Evolutionary conservation across 805 yeast species (phyloP), one percentile per base, ranked within the genome.

Genomic region (Huiozyma sinensis): DNA sequence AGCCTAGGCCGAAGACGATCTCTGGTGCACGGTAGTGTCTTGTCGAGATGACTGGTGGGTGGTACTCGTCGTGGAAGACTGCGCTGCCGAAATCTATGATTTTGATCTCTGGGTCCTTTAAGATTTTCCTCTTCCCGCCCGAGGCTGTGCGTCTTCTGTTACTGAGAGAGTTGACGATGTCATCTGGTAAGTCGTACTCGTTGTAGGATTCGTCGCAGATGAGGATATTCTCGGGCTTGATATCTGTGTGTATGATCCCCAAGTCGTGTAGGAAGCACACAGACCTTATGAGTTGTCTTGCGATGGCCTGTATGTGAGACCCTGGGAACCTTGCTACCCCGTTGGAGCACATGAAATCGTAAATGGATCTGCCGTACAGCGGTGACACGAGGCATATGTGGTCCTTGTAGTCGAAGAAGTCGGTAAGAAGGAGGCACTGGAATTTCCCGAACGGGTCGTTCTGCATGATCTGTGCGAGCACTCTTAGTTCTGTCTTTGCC

Each of bases 61-160:
- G 99, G 60, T 84, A 88, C 65, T 92, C 97, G 63, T 89, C 95
- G 53, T 84, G 76, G 56, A 92, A 92, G 4, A 94, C 80, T 0
- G 98, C 96, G 35, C 92, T 80, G n/a, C 99, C 99, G 64, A 92
- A 92, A 66, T 92, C 99, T 48, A 92, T 92, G 28, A 90, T 76
- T 60, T 86, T 88, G 44, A 92, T 85, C 48, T 77, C 73, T 1
- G 97, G 95, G 58, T 84, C 79, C 40, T 72, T 73, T 50, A 92
- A 71, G 10, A 62, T 45, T 47, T 56, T 61, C 31, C 65, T 50
- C 37, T 56, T 55, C 8, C 66, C 65, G 33, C 60, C 61, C 40
- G 61, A 52, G 5, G 66, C 67, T 10, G 48, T 46, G 41, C 50
- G 50, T 28, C 67, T 49, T 44, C 67, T 57, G 29, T 51, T 50